A percentile compares a stretch with the other conserved stretches of the same genome.
phyloP scores from a whole-genome alignment of 139 green algal genomes.

The Tetradesmus lagerheimii region DNA sequence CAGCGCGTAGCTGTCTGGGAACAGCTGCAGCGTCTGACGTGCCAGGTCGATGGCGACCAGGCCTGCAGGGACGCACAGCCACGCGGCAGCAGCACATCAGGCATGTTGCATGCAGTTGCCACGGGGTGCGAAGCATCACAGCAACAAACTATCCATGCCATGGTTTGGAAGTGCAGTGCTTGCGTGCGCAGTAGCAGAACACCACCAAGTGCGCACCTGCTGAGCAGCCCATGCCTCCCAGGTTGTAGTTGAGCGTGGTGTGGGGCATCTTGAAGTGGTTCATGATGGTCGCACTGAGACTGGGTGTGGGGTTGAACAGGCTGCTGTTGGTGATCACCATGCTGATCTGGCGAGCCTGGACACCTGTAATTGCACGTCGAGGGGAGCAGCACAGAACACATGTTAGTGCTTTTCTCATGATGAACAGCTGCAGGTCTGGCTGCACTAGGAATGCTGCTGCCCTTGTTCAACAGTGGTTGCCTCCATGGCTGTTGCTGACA shows the following conservation, averaged over 20 bases:
- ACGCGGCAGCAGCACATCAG: not conserved
- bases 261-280: constrained; percentile 94
- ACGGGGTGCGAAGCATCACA: too few species aligned
- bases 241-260: constrained; percentile 95
- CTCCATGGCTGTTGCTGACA: too few species aligned
- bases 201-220: constrained; percentile 57
- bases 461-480: too few species aligned
- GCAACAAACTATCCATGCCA: not conserved
- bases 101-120: too few species aligned
- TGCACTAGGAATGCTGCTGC: not conserved
- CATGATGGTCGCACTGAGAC: constrained; percentile 95
- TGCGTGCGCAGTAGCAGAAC: not conserved
- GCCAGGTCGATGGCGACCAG: constrained; percentile 87
- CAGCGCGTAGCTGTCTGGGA: constrained; percentile 81
- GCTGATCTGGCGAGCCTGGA: constrained; percentile 86
- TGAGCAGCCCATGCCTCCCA: constrained; percentile 95
- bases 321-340: constrained; percentile 97
- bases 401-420: not conserved
- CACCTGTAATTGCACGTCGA: constrained; percentile 37
- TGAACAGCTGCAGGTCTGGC: not conserved
- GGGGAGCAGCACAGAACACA: too few species aligned
- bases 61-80: not conserved
- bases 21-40: constrained; percentile 66
- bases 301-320: constrained; percentile 98
- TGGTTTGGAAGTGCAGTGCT: too few species aligned